These are phyloP conservation scores for Schwanniomyces polymorphus DNA, from an alignment of 805 yeast species.

Conservation along the genomic window DNA sequence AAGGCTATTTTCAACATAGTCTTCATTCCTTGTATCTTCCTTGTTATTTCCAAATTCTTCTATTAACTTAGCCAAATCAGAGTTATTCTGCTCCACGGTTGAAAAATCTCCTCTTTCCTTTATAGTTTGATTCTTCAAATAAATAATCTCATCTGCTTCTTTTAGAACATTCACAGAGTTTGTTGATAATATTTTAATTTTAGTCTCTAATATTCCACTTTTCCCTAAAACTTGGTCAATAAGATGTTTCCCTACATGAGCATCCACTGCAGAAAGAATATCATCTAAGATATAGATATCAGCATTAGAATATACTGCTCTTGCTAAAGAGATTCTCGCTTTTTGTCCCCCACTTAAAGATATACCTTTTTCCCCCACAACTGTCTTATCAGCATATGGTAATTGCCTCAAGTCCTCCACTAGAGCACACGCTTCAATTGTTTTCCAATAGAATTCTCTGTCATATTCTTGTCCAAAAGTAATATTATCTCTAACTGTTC, in stretches of 20 bases:
- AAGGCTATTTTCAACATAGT: background rate
- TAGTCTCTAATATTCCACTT: constrained; percentile 29
- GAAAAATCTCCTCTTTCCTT: constrained; percentile 47
- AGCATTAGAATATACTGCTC: constrained; percentile 43
- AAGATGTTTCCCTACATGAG: constrained; percentile 41
- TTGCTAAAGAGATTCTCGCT: constrained; percentile 40
- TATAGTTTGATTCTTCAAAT: constrained; percentile 27
- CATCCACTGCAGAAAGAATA: constrained; percentile 42
- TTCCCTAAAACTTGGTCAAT: constrained; percentile 30
- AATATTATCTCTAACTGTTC: constrained; percentile 39
- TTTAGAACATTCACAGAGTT: constrained; percentile 31
- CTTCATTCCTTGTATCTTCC: background rate
- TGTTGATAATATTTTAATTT: constrained; percentile 39
- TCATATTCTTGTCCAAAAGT: constrained; percentile 35
- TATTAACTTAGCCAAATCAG: constrained; percentile 33
- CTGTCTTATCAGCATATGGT: constrained; percentile 42
- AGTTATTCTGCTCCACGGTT: constrained; percentile 29
- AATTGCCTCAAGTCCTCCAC: constrained; percentile 31
- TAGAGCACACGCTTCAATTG: constrained; percentile 39
- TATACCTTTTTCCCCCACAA: constrained; percentile 45
- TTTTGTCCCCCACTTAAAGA: constrained; percentile 45
- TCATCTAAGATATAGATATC: constrained; percentile 41
- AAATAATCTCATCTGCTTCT: constrained; percentile 31
- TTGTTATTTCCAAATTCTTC: constrained; percentile 25
- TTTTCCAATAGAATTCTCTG: constrained; percentile 26